Conservation (phyloP, 306 rosid species). For the Urtica urens region DNA sequence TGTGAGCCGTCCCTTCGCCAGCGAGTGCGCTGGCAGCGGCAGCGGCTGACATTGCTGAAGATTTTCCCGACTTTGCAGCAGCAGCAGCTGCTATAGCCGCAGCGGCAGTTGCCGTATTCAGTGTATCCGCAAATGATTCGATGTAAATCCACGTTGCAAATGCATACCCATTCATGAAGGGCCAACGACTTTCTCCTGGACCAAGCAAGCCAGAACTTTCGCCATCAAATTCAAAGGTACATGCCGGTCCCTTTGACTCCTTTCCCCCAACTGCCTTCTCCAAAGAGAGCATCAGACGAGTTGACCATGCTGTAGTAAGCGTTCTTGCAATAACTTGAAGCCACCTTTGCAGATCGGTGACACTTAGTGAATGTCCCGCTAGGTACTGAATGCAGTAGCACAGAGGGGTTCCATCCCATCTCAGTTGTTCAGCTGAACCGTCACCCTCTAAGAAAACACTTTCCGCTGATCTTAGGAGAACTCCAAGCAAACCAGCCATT, state of each 20-base stretch:
- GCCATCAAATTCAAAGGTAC: conserved; percentile 95
- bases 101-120: conserved; percentile 95
- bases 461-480: conserved; percentile 76
- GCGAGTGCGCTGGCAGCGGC: conserved; percentile 99
- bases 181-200: conserved; percentile 98
- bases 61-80: conserved; percentile 87
- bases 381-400: conserved; percentile 89
- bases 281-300: conserved; percentile 68
- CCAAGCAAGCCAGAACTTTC: conserved; percentile 99
- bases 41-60: conserved; percentile 98
- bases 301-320: conserved; percentile 65
- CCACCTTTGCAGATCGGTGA: conserved; percentile 72
- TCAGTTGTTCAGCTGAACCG: conserved; percentile 48
- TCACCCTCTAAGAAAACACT: conserved; percentile 50
- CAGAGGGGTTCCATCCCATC: conserved; percentile 91
- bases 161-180: conserved; percentile 83
- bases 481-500: conserved; percentile 82
- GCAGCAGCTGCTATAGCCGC: conserved; percentile 99
- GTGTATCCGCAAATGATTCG: conserved; percentile 92
- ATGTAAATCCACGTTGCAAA: conserved; percentile 98
- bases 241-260: conserved; percentile 85
- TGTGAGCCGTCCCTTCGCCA: conserved; percentile 95
- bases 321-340: conserved; percentile 68
- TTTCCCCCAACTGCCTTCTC: conserved; percentile 85
- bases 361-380: conserved; percentile 85